phyloP scores from a whole-genome alignment of 495 filamentous ascomycete genomes.

The Penicillium antarcticum region DNA sequence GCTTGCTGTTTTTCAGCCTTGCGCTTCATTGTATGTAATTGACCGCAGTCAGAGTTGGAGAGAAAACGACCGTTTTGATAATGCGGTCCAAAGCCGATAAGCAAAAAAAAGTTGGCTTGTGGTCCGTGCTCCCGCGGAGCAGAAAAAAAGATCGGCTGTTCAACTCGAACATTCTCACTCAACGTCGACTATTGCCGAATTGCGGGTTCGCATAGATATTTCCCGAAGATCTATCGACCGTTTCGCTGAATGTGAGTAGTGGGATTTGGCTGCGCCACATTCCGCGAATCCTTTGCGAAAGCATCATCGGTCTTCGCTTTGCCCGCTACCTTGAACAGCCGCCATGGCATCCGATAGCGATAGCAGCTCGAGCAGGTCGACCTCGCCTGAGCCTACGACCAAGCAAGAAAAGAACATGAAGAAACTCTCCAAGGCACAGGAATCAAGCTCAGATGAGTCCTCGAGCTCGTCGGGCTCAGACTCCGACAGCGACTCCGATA shows the following conservation, averaged over 20 bases:
- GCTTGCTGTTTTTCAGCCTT: slow-evolving; percentile 43
- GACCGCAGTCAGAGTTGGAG: not conserved
- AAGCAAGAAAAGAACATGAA: slow-evolving; percentile 27
- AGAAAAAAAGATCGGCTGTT: slow-evolving; percentile 38
- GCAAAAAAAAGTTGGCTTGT: slow-evolving; percentile 34
- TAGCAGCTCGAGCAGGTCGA: slow-evolving; percentile 29
- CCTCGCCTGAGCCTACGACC: slow-evolving; percentile 26
- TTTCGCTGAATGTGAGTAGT: not conserved
- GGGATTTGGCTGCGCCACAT: not conserved
- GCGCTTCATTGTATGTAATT: slow-evolving; percentile 32
- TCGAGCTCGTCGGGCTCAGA: slow-evolving; percentile 29
- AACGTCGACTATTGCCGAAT: slow-evolving; percentile 6
- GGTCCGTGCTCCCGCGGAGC: slow-evolving; percentile 47
- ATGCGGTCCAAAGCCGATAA: slow-evolving; percentile 24
- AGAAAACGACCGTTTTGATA: slow-evolving; percentile 14
- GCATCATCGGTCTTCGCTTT: not conserved
- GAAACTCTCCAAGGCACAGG: slow-evolving; percentile 24
- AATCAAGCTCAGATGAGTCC: slow-evolving; percentile 19
- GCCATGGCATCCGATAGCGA: slow-evolving; percentile 36
- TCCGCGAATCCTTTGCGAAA: slow-evolving; percentile 2
- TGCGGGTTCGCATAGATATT: not conserved
- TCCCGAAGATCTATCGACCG: not conserved
- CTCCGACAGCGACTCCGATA: slow-evolving; percentile 24
- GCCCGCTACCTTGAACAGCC: slow-evolving; percentile 4
- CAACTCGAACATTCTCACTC: slow-evolving; percentile 13